Evolutionary conservation across 225 moss, liverwort and hornwort species (phyloP).

Genomic region (Rhytidiadelphus loreus): DNA sequence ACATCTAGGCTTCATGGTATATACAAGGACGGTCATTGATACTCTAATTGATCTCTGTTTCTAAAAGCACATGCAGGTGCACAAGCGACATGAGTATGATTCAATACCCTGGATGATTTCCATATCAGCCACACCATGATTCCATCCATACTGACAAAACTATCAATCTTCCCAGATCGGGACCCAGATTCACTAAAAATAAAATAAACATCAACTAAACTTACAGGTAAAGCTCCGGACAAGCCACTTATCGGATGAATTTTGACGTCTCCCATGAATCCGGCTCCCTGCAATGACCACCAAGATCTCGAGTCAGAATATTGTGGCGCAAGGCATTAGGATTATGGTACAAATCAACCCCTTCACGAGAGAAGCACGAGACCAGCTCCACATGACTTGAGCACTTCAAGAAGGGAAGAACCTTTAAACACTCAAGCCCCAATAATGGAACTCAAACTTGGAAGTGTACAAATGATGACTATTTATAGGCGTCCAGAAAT

Average conservation of each 20-base stretch:
- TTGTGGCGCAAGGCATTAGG: not conserved
- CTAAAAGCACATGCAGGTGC: not conserved
- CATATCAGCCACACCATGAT: not conserved
- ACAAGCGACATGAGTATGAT: not conserved
- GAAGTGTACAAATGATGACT: not conserved
- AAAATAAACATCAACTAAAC: not conserved
- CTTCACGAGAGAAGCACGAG: not conserved
- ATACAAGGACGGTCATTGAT: not conserved
- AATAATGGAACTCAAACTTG: not conserved
- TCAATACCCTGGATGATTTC: not conserved
- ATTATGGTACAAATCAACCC: not conserved
- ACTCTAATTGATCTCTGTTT: not conserved
- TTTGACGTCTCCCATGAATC: conserved; percentile 80
- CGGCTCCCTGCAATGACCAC: conserved; percentile 42
- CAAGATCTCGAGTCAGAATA: not conserved
- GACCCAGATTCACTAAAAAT: not conserved
- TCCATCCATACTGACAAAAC: not conserved
- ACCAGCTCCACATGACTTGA: not conserved
- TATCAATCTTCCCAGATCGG: not conserved
- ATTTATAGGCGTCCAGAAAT: not conserved
- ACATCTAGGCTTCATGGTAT: not conserved
- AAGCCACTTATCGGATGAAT: conserved; percentile 80
- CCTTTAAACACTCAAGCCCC: not conserved
- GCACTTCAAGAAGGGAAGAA: not conserved
- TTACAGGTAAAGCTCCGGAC: conserved; percentile 74